Base-by-base conservation (phyloP, 176 grass and related monocot species). In the Saccharum spontaneum region DNA sequence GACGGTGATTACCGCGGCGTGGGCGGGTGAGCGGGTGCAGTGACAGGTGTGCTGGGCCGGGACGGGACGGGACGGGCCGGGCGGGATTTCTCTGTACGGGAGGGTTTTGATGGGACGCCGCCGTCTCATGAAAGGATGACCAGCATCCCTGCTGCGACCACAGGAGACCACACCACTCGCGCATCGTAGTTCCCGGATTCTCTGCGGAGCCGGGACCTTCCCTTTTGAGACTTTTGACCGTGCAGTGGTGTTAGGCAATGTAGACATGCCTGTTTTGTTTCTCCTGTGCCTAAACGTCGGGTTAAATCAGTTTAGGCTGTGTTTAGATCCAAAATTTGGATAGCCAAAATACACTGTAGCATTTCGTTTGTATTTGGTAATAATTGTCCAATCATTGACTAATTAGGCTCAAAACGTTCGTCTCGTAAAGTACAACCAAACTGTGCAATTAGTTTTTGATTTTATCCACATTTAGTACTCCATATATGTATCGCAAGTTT, bases 51-150 rank as follows among this genome's bases (percentile, higher is more conserved):
- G 26, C 3, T 26, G 16, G 24, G 73, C 17, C 52, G 12, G 31
- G 46, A 2, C 3, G 31, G 31, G 31, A 33, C 31, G 31, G 31
- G 31, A 33, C 33, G 33, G 33, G 33, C 2, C 33, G 33, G 3
- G 33, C 33, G 33, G 33, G 33, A 34, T 34, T 34, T 34, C 33
- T 34, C 28, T 28, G 28, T 28, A 28, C 28, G 28, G 28, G 28
- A 28, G 28, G 28, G 28, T 28, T 36, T 16, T 17, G 64, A 82
- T 61, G 88, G 75, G 86, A 59, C 85, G 83, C 73, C 81, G 86
- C 84, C 91, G 88, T 80, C 87, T 87, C 52, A 67, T 79, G 64
- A 69, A 88, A 62, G 46, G 68, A 20, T 22, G 89, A 88, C 79
- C 37, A 65, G 59, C 80, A 83, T 94, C 88, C 73, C 67, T 71